Base-by-base conservation (phyloP, 2,329 filamentous ascomycete species). In the Fusarium globosum region DNA sequence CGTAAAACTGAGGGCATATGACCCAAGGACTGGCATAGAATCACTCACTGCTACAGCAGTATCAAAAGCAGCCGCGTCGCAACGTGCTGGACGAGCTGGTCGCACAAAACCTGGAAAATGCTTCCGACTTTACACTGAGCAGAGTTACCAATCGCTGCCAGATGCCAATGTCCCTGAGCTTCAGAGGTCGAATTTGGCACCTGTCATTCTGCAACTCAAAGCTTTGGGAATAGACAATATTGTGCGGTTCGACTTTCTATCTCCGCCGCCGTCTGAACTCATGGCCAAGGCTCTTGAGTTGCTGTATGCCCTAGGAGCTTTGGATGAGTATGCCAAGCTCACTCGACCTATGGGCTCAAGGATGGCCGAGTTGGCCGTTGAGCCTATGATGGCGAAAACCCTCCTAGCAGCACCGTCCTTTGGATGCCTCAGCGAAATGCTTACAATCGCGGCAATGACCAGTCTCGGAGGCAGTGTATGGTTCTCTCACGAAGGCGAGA, bases 211-310 rank as follows among this genome's bases (percentile, higher is more conserved):
- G 48, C 96, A 98, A 78, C 90, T 99, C 43, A 97, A 98, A 83
- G 96, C 96, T 3, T 86, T 99, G 4, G 96, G 96, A 0, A 97
- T 98, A 74, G 95, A 98, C 81, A 98, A 99, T 76, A 91, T 98
- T 39, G 90, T 94, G 10, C 91, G 94, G 9, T 99, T 98, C 81
- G 91, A 95, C 77, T 99, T 96, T 80, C 84, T 98, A 58, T 96
- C 94, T 7, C 87, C 94, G 6, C 96, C 96, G 16, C 95, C 96
- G 0, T 90, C 95, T 0, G 92, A 96, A 77, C 89, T 97, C 36
- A 89, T 98, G 82, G 90, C 93, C 48, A 94, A 95, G 71, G 96
- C 94, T 2, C 88, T 98, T 4, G 96, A 98, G 81, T 86, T 98
- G 7, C 88, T 99, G 8, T 97, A 92, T 81, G 93, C 94, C 1